A percentile compares a stretch with the other conserved stretches of the same genome.
phyloP scores from a whole-genome alignment of 805 yeast genomes.

The Nakazawaea sp. region DNA sequence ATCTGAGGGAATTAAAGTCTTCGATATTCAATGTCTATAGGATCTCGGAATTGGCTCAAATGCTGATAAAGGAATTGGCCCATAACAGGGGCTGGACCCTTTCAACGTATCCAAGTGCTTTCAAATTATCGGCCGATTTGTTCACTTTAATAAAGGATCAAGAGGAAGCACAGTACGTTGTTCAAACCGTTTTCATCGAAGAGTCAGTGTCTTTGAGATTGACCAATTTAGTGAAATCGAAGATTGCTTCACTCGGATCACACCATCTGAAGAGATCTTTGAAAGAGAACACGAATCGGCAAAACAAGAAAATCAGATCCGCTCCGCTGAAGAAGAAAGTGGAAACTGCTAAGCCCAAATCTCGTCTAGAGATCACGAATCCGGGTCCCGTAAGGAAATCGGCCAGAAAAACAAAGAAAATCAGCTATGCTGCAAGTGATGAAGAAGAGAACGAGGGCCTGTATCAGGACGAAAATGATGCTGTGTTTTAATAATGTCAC shows the following conservation, averaged over 20 bases:
- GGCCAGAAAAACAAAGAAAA: slow-evolving; percentile 14
- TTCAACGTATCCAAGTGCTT: slow-evolving; percentile 77
- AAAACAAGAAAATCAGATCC: background rate
- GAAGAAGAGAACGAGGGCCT: slow-evolving; percentile 6
- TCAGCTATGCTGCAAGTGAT: slow-evolving; percentile 26
- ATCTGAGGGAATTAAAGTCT: slow-evolving; percentile 6
- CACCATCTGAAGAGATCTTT: background rate
- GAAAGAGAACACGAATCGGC: background rate
- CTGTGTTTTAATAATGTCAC: no score
- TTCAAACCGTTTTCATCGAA: slow-evolving; percentile 49
- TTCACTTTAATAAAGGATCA: slow-evolving; percentile 55
- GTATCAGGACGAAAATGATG: background rate
- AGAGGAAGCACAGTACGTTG: slow-evolving; percentile 49
- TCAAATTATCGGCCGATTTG: slow-evolving; percentile 63
- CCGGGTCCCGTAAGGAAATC: slow-evolving; percentile 5
- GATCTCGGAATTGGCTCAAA: slow-evolving; percentile 68
- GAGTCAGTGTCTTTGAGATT: slow-evolving; percentile 36
- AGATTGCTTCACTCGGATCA: slow-evolving; percentile 6
- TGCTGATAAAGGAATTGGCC: slow-evolving; percentile 51
- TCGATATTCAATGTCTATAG: slow-evolving; percentile 41
- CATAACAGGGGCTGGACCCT: slow-evolving; percentile 57
- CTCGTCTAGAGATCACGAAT: no score
- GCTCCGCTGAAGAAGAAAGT: slow-evolving; percentile 10
- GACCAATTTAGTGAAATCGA: slow-evolving; percentile 20
- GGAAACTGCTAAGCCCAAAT: background rate